Base-by-base conservation (phyloP, 345 rosid species). In the Aurinia saxatilis region DNA sequence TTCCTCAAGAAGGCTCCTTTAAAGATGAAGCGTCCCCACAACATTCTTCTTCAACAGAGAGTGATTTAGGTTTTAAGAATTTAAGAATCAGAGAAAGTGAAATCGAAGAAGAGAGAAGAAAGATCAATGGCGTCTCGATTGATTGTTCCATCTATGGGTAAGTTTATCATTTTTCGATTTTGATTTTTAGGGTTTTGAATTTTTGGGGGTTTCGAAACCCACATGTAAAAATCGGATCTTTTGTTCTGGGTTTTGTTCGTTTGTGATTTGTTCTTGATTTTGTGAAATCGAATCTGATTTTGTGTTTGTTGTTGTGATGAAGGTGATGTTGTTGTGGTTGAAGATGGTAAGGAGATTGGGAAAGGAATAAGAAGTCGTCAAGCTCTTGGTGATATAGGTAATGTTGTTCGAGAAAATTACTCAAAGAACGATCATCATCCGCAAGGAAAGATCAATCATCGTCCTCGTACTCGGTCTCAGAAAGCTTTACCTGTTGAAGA, bases 321-420 rank as follows among this genome's bases (percentile, higher is more conserved):
- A 69, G 73, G 56, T 29, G 73, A 53, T 45, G 50, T 13, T 30
- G 18, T 36, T 3, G 18, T 30, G 9, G 15, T 40, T 42, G 73
- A 61, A 61, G 73, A 69, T 37, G 68, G 44, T 1, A 83, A 87
- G 54, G 78, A 65, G 0, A 82, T 52, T 6, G 84, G 27, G 1
- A 85, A 74, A 42, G 97, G 83, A 18, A 81, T 16, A 38, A 83
- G 73, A 54, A 87, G 71, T 65, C 92, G 98, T 14, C 86, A 82
- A 46, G 97, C 76, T 18, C 88, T 92, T 35, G 89, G 91, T 2
- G 98, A 92, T 66, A 92, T 92, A 2, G 97, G 96, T 3, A 92
- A 92, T 73, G 73, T 86, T 7, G 91, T 46, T 60, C 69, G 83
- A 67, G 83, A 72, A 63, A 66, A 30, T 45, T 82, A 82, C 30